phyloP scores from a whole-genome alignment of 768 basidiomycete genomes.

The Suillus spraguei region DNA sequence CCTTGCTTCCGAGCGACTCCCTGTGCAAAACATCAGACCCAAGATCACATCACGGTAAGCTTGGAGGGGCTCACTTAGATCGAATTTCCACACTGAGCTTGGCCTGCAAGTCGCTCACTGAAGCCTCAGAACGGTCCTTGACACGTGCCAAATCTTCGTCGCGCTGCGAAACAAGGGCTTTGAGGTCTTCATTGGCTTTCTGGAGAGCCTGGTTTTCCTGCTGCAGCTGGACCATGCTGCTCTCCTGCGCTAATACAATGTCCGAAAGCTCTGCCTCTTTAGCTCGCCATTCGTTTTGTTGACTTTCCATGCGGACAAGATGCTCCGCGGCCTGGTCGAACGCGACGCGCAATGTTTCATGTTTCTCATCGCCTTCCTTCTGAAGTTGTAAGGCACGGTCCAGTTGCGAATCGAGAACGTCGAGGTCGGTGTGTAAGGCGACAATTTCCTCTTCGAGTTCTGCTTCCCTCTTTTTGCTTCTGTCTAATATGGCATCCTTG shows the following conservation, averaged over 20 bases:
- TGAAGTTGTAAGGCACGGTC: constrained; percentile 77
- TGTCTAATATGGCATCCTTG: constrained; percentile 80
- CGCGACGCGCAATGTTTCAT: constrained; percentile 66
- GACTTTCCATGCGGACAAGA: constrained; percentile 76
- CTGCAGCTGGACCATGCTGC: constrained; percentile 59
- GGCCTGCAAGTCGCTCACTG: constrained; percentile 66
- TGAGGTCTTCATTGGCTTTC: constrained; percentile 68
- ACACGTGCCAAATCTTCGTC: constrained; percentile 77
- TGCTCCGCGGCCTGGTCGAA: constrained; percentile 89
- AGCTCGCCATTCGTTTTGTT: constrained; percentile 66
- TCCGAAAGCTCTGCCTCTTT: constrained; percentile 66
- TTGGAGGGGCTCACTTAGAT: constrained; percentile 49
- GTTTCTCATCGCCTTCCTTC: constrained; percentile 80
- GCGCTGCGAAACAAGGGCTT: constrained; percentile 67
- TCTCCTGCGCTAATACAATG: constrained; percentile 58
- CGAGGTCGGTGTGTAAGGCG: constrained; percentile 80
- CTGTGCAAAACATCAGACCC: constrained; percentile 38
- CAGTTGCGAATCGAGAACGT: constrained; percentile 83
- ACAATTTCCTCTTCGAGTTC: constrained; percentile 85
- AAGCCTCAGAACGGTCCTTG: constrained; percentile 72
- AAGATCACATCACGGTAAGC: background rate
- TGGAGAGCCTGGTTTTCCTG: constrained; percentile 63
- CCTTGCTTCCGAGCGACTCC: constrained; percentile 61
- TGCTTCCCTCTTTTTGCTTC: constrained; percentile 83
- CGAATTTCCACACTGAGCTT: constrained; percentile 68